Conservation (phyloP, 176 grass and related monocot genomes). For the Aechmea fasciata region DNA sequence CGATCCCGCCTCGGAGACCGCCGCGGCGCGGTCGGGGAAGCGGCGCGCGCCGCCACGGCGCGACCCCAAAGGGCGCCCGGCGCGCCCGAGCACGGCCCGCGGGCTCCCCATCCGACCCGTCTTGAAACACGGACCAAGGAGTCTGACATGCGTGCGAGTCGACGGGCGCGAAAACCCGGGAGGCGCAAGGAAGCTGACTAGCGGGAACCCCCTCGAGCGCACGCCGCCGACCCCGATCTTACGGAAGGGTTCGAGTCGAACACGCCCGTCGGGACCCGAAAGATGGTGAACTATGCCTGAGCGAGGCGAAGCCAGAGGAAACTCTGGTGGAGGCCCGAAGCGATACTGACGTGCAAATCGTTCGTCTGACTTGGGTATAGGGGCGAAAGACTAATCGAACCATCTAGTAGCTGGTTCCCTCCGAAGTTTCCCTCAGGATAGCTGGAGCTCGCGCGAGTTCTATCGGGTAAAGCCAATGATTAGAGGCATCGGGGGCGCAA, state of each 20-base stretch:
- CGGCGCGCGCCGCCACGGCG: too few relatives aligned
- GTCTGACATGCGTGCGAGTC: conserved; percentile 64
- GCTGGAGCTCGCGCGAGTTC: conserved; percentile 30
- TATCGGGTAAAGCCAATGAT: conserved; percentile 74
- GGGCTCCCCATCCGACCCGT: conserved; percentile 62
- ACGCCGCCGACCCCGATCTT: conserved; percentile 50
- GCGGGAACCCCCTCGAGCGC: too few relatives aligned
- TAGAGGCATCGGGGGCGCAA: conserved; percentile 80
- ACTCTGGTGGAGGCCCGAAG: conserved; percentile 41
- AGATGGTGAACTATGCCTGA: background rate
- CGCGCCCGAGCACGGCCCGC: conserved; percentile 28
- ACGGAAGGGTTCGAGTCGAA: conserved; percentile 69
- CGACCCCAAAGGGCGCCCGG: too few relatives aligned
- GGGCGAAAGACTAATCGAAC: conserved; percentile 50
- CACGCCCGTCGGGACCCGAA: conserved; percentile 15
- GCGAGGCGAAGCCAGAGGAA: too few relatives aligned
- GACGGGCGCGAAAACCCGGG: conserved; percentile 29
- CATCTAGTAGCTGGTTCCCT: conserved; percentile 54
- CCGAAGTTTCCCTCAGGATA: conserved; percentile 56
- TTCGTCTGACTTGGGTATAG: conserved; percentile 52
- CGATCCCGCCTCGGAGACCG: too few relatives aligned
- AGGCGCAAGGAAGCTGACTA: too few relatives aligned
- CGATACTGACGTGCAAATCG: conserved; percentile 56
- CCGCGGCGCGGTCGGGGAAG: too few relatives aligned
- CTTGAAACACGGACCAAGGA: conserved; percentile 85